Percentiles rank a stretch among this genome's conserved stretches.
Evolutionary conservation across 345 rosid species (phyloP).

Genomic region (Lepidium didymum): DNA sequence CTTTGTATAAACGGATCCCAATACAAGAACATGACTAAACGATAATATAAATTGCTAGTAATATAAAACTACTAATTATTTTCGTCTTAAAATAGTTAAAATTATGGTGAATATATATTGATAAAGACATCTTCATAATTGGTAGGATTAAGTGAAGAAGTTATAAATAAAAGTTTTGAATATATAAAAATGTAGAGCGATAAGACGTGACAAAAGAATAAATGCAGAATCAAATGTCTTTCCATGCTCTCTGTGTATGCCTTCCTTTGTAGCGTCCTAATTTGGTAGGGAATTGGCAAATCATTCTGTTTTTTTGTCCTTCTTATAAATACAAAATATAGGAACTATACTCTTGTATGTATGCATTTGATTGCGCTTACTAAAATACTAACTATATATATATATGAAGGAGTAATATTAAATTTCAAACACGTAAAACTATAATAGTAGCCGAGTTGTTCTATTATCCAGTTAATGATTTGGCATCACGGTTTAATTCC

Average conservation of each 20-base stretch:
- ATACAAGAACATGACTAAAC: not conserved
- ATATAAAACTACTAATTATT: not conserved
- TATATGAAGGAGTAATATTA: no score
- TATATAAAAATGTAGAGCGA: not conserved
- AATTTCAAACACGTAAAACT: no score
- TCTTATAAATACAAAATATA: no score
- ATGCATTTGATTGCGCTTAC: not conserved
- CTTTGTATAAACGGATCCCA: not conserved
- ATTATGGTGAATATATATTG: not conserved
- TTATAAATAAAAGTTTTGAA: not conserved
- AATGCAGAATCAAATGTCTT: constrained; percentile 28
- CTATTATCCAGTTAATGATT: no score
- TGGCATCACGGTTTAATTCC: no score
- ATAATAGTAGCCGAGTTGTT: no score
- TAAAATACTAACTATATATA: no score
- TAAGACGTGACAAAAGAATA: constrained; percentile 29
- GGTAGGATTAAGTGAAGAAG: not conserved
- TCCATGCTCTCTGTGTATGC: constrained; percentile 16
- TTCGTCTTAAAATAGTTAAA: not conserved
- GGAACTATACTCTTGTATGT: no score
- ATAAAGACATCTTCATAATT: not conserved
- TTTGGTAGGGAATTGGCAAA: constrained; percentile 36
- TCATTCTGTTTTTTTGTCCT: constrained; percentile 27
- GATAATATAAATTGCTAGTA: not conserved
- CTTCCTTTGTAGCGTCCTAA: constrained; percentile 27